Evolutionary conservation across 78 protist species (phyloP), one percentile per base, ranked within the genome.

Genomic region (Capsaspora owczarzaki): DNA sequence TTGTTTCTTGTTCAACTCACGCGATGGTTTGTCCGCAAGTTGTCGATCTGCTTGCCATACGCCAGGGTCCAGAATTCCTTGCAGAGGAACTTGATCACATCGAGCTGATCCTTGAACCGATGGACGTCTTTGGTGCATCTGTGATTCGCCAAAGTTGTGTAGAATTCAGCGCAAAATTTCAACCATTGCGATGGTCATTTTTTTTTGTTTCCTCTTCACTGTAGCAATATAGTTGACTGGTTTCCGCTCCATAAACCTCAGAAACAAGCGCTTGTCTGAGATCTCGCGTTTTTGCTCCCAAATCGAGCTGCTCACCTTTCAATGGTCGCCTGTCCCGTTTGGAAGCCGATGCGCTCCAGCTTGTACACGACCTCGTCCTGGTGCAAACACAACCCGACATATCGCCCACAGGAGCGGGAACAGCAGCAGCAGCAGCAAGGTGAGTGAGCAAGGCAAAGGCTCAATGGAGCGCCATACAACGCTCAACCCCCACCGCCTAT

Each of bases 41-140:
- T 77, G 77, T 84, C 82, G 41, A 84, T 61, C 56, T 66, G 82
- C 78, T 84, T 84, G n/a, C 78, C n/a, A 44, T 69, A 84, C 27
- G 69, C 8, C 31, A 37, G 70, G 33, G 20, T 0, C 87, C 87
- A 84, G 12, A 84, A 77, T 25, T 84, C 87, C 47, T 79, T 76
- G 79, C 83, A 74, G 33, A 84, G 19, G 44, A 78, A 84, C 53
- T 70, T 78, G 75, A 84, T 69, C n/a, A 51, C 44, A 0, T 84
- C 87, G 16, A 84, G 33, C 35, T 77, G 31, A 41, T 83, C 87
- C 0, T 42, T 35, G 41, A 83, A 66, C 42, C 82, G 79, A 51
- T 72, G 63, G 2, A n/a, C n/a, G 53, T 56, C 71, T 14, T 53
- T 47, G 0, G 85, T 37, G n/a, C 37, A 20, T 16, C 61, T 19